Base-by-base conservation (phyloP, 179 eudicot species). In the Vitellaria paradoxa region DNA sequence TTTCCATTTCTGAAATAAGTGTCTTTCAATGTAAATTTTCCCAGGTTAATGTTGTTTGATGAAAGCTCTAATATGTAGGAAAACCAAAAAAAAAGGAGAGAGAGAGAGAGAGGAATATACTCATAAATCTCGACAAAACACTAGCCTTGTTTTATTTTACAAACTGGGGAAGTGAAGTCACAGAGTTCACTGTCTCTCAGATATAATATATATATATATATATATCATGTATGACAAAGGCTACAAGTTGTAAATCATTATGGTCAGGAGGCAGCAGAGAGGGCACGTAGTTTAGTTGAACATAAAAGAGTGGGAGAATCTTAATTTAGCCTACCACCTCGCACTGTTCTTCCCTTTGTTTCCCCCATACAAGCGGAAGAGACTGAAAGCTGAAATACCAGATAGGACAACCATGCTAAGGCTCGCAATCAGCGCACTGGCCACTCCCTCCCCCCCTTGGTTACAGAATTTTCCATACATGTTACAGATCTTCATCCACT, bases 401-500 rank as follows among this genome's bases (percentile, higher is more conserved):
- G 96, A 91, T 77, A 91, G 81, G 26, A 88, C 75, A 23, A 87
- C 87, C 74, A 85, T 83, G 74, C 87, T 86, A 46, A 93, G 78
- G 76, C 87, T 77, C 23, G 81, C 97, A 11, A 86, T 7, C 53
- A 91, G 45, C 1, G 97, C 80, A 60, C 88, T 85, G 2, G 91
- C 97, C 7, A 93, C 59, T 74, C 97, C 99, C 83, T 87, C 90
- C 0, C 84, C 97, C 5, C 81, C 81, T 78, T 84, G 92, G 80
- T 90, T 91, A 78, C 99, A 95, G 78, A 89, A 95, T 79, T 88
- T 93, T 9, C 80, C 86, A 70, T 88, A 93, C 73, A 94, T 68
- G 49, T 81, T 79, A 70, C 99, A 95, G 8, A 84, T 78, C 88
- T 90, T 86, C 91, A 91, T 91, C 99, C 99, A 95, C 59, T 93